Conservation (phyloP, 352 stramenopile genomes). For the Pythium phragmiticola region DNA sequence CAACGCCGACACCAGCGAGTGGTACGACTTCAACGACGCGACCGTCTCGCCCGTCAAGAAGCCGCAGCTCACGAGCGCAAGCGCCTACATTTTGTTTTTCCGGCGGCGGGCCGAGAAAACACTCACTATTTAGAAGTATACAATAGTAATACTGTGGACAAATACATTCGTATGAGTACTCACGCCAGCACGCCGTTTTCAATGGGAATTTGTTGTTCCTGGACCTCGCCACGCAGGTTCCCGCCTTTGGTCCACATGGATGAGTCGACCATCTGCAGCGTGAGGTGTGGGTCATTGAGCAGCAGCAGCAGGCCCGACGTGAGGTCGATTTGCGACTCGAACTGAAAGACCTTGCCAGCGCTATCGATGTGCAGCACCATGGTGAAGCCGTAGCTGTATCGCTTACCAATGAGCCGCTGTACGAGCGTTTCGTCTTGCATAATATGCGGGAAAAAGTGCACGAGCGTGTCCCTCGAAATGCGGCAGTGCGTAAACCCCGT, state of each 20-base stretch:
- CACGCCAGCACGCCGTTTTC: conserved; percentile 31
- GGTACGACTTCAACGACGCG: conserved; percentile 81
- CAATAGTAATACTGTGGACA: too few relatives aligned
- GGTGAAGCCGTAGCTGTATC: conserved; percentile 44
- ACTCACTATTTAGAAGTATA: conserved; percentile 45
- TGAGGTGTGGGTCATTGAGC: conserved; percentile 33
- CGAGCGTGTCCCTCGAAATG: conserved; percentile 42
- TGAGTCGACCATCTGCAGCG: conserved; percentile 35
- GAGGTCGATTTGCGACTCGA: conserved; percentile 45
- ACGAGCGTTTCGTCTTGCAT: conserved; percentile 41
- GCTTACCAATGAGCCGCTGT: conserved; percentile 43
- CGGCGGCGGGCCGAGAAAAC: conserved; percentile 54
- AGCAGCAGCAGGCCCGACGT: conserved; percentile 35
- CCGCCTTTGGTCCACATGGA: conserved; percentile 36
- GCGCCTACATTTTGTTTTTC: conserved; percentile 84
- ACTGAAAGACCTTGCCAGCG: conserved; percentile 39
- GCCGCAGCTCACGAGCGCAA: conserved; percentile 56
- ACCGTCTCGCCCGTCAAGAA: conserved; percentile 68
- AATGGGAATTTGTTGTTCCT: conserved; percentile 37
- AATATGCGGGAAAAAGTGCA: conserved; percentile 47
- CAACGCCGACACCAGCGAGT: conserved; percentile 66
- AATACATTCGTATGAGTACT: background rate
- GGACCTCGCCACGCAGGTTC: conserved; percentile 35
- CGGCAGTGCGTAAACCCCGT: conserved; percentile 32
- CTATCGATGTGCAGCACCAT: conserved; percentile 38